Percentiles rank a stretch among this genome's conserved stretches.
phyloP scores from a whole-genome alignment of 2,329 filamentous ascomycete genomes.

The Nannizziopsis arthrosporioides region DNA sequence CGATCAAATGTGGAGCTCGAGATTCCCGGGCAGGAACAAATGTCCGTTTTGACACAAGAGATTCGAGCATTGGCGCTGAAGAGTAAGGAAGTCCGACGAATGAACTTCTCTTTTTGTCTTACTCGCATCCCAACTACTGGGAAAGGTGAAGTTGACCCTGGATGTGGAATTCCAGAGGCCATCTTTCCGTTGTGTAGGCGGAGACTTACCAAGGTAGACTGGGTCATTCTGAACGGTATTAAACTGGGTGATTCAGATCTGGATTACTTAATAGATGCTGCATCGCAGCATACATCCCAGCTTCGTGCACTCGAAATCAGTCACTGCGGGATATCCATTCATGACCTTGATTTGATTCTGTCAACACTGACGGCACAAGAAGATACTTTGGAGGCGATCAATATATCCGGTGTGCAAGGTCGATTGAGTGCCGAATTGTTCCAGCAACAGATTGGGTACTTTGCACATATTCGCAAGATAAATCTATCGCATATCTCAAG shows the following conservation, averaged over 20 bases:
- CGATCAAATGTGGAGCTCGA: slow-evolving; percentile 47
- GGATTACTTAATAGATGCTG: slow-evolving; percentile 55
- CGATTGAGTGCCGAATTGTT: slow-evolving; percentile 53
- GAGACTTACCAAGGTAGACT: slow-evolving; percentile 57
- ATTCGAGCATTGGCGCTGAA: slow-evolving; percentile 56
- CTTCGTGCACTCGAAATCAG: slow-evolving; percentile 57
- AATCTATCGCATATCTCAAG: slow-evolving; percentile 54
- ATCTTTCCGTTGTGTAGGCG: slow-evolving; percentile 56
- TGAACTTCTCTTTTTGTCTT: slow-evolving; percentile 56
- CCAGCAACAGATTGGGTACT: slow-evolving; percentile 54
- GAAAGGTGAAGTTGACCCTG: slow-evolving; percentile 44
- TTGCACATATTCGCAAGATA: slow-evolving; percentile 53
- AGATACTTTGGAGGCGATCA: slow-evolving; percentile 53
- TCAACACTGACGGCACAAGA: slow-evolving; percentile 54
- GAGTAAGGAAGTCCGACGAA: slow-evolving; percentile 48
- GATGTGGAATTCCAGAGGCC: slow-evolving; percentile 58
- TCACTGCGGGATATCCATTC: slow-evolving; percentile 45
- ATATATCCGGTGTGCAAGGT: slow-evolving; percentile 56
- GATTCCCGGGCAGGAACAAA: slow-evolving; percentile 41
- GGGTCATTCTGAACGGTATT: slow-evolving; percentile 58
- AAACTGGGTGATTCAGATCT: slow-evolving; percentile 59
- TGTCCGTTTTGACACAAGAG: slow-evolving; percentile 56
- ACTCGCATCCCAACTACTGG: slow-evolving; percentile 44
- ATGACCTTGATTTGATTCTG: slow-evolving; percentile 46
- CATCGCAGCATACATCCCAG: slow-evolving; percentile 52